These are phyloP conservation scores for Wallacemonas sp. DNA, from an alignment of 208 protist species.

Conservation along the genomic window DNA sequence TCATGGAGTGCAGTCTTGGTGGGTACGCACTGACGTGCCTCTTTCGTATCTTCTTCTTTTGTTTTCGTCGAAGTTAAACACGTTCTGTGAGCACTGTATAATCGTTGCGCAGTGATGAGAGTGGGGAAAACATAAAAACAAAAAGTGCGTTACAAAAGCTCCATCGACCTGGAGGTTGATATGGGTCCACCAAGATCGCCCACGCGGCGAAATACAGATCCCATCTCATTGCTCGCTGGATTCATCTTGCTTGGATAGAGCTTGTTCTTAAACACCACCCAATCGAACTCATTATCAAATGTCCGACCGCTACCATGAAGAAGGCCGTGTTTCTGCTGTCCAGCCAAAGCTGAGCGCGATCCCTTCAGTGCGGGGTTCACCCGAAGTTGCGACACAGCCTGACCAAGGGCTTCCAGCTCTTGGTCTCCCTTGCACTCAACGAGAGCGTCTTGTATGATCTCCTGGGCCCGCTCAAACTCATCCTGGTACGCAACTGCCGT, in stretches of 20 bases:
- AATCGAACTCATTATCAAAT: constrained; percentile 90
- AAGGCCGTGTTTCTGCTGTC: constrained; percentile 53
- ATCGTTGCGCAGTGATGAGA: not conserved
- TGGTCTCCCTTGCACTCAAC: constrained; percentile 23
- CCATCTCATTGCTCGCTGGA: constrained; percentile 79
- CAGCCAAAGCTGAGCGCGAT: constrained; percentile 8
- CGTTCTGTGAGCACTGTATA: constrained; percentile 1
- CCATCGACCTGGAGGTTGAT: constrained; percentile 77
- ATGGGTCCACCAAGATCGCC: constrained; percentile 75
- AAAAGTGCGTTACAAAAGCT: constrained; percentile 33
- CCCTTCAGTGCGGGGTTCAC: constrained; percentile 25
- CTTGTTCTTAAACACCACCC: constrained; percentile 79
- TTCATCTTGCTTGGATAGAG: constrained; percentile 86
- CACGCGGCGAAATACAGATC: constrained; percentile 83
- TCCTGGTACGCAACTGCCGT: constrained; percentile 81
- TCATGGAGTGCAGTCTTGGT: too few relatives aligned
- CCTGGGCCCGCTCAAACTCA: constrained; percentile 59
- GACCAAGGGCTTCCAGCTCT: constrained; percentile 1
- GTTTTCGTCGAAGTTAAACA: not conserved
- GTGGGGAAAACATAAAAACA: constrained; percentile 14
- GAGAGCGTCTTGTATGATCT: constrained; percentile 73
- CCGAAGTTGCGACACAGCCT: not conserved
- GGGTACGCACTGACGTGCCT: too few relatives aligned
- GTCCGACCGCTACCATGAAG: constrained; percentile 52
- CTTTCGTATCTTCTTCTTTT: too few relatives aligned